Conservation (phyloP, 2,329 filamentous ascomycete species). For the Pyrenophora graminea region DNA sequence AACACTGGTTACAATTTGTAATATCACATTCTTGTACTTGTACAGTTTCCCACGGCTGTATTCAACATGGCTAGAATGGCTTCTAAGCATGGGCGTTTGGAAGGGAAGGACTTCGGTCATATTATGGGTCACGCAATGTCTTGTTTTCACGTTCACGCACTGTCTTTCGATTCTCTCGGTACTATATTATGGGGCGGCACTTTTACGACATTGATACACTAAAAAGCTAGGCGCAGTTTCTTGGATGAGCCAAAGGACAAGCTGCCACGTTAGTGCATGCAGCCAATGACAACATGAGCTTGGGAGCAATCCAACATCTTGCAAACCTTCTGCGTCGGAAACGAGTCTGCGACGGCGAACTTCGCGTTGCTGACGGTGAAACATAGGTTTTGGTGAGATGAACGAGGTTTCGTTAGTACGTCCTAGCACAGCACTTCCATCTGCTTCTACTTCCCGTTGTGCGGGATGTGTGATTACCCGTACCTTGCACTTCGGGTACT, state of each 20-base stretch:
- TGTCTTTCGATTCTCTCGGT: not conserved
- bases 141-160: not conserved
- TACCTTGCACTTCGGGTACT: slow-evolving; percentile 13
- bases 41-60: not conserved
- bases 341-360: no score
- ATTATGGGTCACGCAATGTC: not conserved
- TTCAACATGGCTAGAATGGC: not conserved
- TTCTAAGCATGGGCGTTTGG: not conserved
- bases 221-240: not conserved
- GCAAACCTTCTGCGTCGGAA: not conserved
- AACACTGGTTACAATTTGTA: not conserved
- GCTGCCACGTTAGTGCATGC: no score
- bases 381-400: not conserved
- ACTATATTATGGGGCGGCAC: not conserved
- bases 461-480: slow-evolving; percentile 1
- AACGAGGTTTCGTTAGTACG: not conserved
- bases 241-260: not conserved
- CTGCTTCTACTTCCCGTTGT: not conserved
- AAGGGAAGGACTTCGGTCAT: not conserved
- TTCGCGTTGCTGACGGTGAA: not conserved
- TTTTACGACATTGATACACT: slow-evolving; percentile 2
- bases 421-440: slow-evolving; percentile 3
- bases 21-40: slow-evolving; percentile 4
- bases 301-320: no score
- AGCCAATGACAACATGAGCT: no score